Evolutionary conservation across 2,329 filamentous ascomycete species (phyloP), one percentile per base, ranked within the genome.

Genomic region (Alternaria sp.): DNA sequence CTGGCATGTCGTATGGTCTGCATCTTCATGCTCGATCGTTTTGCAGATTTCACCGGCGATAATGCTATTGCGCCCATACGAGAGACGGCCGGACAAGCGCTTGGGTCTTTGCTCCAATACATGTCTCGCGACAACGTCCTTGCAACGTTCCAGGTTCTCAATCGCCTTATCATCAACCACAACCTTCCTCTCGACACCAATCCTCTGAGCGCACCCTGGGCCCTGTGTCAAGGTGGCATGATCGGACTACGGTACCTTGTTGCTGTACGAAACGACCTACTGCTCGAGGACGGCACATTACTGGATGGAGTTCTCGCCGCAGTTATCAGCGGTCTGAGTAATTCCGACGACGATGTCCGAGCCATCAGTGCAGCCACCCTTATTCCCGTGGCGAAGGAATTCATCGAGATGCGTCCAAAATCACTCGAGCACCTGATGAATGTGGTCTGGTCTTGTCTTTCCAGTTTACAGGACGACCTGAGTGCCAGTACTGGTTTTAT

Each of bases 401-500:
- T 98, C 72, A 94, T 98, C 69, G 90, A 89, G 40, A 88, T 97
- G 79, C 91, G 95, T 15, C 91, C 93, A 15, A 86, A 86, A 32
- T 90, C 93, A 46, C 85, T 99, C 30, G 90, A 94, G 65, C 86
- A 87, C 28, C 88, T 99, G 43, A 97, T 97, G 79, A 91, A 92
- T 75, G 97, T 98, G 62, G 94, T 99, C 26, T 99, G 96, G 96
- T 92, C 97, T 75, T 98, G 96, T 82, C 85, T 99, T 23, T 97
- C 95, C 4, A 96, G 97, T 77, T 85, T 99, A n/a, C 94, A 95
- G 68, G 96, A 99, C 77, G 96, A 99, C 76, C 86, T 99, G 17
- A 98, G 94, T 78, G 96, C 96, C 5, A 98, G 96, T 78, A 99
- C 96, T 10, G 96, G 96, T 51, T 96, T 93, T 60, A 97, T 99